Conservation (phyloP, 2,329 filamentous ascomycete species). For the Aspergillus sp. region DNA sequence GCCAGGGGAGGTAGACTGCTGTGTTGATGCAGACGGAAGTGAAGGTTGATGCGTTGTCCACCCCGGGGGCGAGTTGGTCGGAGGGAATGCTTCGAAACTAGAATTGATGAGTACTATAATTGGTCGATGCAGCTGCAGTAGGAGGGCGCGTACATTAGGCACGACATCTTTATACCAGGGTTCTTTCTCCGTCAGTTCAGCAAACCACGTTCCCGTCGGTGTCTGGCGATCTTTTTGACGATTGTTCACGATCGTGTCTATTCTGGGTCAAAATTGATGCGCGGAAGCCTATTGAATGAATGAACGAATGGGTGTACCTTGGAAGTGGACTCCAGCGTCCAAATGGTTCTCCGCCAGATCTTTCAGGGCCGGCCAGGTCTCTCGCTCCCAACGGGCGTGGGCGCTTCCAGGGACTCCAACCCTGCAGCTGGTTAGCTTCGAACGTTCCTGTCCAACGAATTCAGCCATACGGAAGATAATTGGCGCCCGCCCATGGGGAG, state of each 20-base stretch:
- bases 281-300: no score
- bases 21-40: conserved; percentile 91
- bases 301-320: conserved; percentile 49
- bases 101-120: not conserved
- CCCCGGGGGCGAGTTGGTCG: conserved; percentile 59
- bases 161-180: conserved; percentile 74
- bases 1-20: conserved; percentile 81
- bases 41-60: conserved; percentile 73
- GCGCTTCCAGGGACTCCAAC: conserved; percentile 39
- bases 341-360: conserved; percentile 64
- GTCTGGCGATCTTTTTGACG: conserved; percentile 63
- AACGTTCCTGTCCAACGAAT: not conserved
- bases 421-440: conserved; percentile 25
- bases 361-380: conserved; percentile 64
- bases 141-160: conserved; percentile 56
- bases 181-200: conserved; percentile 64
- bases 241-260: conserved; percentile 56
- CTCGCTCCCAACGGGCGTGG: conserved; percentile 56
- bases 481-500: conserved; percentile 85
- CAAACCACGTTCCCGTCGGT: conserved; percentile 59
- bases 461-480: conserved; percentile 66
- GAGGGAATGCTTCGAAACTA: conserved; percentile 62
- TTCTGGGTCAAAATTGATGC: not conserved
- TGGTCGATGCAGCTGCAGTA: not conserved
- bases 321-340: conserved; percentile 78